These are phyloP conservation scores for Xylariaceae sp. DNA, from an alignment of 2,329 filamentous ascomycete genomes.

Conservation along the genomic window DNA sequence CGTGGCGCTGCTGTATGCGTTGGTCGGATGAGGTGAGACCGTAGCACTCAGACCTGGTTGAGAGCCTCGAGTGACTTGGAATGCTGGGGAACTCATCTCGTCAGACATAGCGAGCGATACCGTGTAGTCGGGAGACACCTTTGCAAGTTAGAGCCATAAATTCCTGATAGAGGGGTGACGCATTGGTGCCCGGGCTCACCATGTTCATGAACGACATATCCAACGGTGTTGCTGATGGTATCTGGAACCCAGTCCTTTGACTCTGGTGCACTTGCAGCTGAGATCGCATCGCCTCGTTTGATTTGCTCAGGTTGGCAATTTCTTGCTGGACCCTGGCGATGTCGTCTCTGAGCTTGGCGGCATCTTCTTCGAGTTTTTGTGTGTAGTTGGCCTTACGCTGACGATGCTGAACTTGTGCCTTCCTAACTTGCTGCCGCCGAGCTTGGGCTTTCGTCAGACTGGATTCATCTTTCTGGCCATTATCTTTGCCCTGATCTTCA, in stretches of 20 bases:
- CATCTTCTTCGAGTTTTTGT: constrained; percentile 50
- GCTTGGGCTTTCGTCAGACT: constrained; percentile 40
- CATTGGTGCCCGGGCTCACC: constrained; percentile 1
- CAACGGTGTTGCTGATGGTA: neutral
- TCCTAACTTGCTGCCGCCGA: constrained; percentile 49
- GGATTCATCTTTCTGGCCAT: neutral
- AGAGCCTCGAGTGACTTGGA: constrained; percentile 35
- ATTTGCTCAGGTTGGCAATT: constrained; percentile 30
- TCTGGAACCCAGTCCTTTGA: neutral
- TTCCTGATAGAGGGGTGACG: neutral
- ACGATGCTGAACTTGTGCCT: constrained; percentile 52
- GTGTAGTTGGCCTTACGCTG: constrained; percentile 54
- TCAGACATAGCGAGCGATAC: constrained; percentile 39
- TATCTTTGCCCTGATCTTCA: constrained; percentile 5
- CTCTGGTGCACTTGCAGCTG: constrained; percentile 23
- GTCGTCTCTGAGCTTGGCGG: constrained; percentile 43
- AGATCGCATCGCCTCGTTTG: constrained; percentile 43
- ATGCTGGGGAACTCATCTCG: constrained; percentile 39
- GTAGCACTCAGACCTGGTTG: constrained; percentile 1
- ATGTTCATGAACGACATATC: neutral
- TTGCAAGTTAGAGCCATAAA: constrained; percentile 3
- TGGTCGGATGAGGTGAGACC: neutral
- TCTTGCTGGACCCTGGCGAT: constrained; percentile 42
- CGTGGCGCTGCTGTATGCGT: constrained; percentile 1
- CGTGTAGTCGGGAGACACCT: constrained; percentile 20